A percentile compares a stretch with the other conserved stretches of the same genome.
Evolutionary conservation across 345 rosid species (phyloP).

Genomic region (Pistacia vera): DNA sequence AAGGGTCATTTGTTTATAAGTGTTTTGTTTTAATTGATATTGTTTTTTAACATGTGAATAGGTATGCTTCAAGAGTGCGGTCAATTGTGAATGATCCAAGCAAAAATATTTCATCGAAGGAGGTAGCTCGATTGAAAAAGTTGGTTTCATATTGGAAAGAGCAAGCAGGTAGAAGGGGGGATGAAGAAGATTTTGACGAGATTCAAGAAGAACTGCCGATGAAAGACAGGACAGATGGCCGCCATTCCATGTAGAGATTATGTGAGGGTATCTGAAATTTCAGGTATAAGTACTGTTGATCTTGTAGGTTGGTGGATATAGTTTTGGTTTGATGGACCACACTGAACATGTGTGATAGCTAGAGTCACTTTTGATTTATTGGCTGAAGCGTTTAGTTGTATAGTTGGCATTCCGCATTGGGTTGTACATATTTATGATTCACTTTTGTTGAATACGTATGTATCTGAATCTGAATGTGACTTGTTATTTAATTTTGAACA

Average conservation of each 20-base stretch:
- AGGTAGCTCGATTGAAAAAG: constrained; percentile 82
- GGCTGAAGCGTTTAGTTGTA: constrained; percentile 11
- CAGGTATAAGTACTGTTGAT: neutral
- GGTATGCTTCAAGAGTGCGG: constrained; percentile 94
- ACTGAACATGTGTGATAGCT: neutral
- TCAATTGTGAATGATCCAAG: constrained; percentile 89
- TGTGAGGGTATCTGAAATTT: neutral
- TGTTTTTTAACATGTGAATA: constrained; percentile 22
- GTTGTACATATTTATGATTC: neutral
- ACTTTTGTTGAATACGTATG: too few relatives aligned
- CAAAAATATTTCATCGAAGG: constrained; percentile 84
- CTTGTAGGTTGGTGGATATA: neutral
- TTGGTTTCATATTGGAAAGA: constrained; percentile 86
- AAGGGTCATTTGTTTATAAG: neutral
- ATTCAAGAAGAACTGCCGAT: constrained; percentile 62
- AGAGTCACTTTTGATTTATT: neutral
- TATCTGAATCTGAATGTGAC: neutral
- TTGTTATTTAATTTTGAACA: neutral
- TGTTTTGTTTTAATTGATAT: neutral
- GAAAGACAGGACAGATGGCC: constrained; percentile 58
- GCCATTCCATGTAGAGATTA: constrained; percentile 48
- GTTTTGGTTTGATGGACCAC: neutral
- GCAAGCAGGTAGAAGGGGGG: constrained; percentile 81
- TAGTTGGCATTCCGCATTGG: neutral
- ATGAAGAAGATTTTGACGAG: constrained; percentile 80